Conservation (phyloP, 805 yeast species). For the Sugiyamaella valdiviana region DNA sequence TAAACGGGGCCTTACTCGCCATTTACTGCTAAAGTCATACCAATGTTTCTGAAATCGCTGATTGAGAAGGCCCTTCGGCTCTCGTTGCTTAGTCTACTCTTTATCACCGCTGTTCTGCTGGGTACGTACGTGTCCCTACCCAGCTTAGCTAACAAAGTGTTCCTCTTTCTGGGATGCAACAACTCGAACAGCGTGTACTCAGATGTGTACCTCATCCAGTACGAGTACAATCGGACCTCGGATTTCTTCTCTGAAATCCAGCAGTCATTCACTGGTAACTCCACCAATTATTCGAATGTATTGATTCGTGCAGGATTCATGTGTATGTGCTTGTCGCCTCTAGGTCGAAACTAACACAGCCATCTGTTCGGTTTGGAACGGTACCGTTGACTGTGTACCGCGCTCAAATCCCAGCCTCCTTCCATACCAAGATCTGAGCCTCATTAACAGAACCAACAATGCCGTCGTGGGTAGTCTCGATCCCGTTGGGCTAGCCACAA, state of each 20-base stretch:
- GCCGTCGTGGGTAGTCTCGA: constrained; percentile 3
- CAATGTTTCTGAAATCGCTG: too few species aligned
- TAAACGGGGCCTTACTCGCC: too few species aligned
- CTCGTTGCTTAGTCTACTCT: too few species aligned
- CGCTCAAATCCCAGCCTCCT: constrained; percentile 6
- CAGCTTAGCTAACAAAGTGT: constrained; percentile 1
- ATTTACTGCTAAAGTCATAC: too few species aligned
- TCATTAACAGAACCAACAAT: not conserved
- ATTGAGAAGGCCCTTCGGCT: too few species aligned
- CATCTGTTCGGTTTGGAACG: constrained; percentile 12
- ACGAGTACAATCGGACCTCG: constrained; percentile 12
- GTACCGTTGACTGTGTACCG: constrained; percentile 9
- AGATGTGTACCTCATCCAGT: constrained; percentile 17
- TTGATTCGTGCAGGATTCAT: constrained; percentile 17
- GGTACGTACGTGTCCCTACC: not conserved
- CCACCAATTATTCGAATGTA: constrained; percentile 5
- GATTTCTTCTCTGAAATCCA: constrained; percentile 1
- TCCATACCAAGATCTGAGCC: not conserved
- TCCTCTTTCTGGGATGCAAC: constrained; percentile 17
- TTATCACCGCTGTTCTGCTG: constrained; percentile 7
- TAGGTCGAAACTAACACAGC: constrained; percentile 2
- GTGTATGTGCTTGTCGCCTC: not conserved
- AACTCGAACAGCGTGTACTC: constrained; percentile 14
- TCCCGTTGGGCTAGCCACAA: constrained; percentile 16
- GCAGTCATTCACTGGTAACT: constrained; percentile 2